A percentile compares a stretch with the other conserved stretches of the same genome.
phyloP scores from a whole-genome alignment of 306 rosid genomes.

The Echinosophora koreensis region DNA sequence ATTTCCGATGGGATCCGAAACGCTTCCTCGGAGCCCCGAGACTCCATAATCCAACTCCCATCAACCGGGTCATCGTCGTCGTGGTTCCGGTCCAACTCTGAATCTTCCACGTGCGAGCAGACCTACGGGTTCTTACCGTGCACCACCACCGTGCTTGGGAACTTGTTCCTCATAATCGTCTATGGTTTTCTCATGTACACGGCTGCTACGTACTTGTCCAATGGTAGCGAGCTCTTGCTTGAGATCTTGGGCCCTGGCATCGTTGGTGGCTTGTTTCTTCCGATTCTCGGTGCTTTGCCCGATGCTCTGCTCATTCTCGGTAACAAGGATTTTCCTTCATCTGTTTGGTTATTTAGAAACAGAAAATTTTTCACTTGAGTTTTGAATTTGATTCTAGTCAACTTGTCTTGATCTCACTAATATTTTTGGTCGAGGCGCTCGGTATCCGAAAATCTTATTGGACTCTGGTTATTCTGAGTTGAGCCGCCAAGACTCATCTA shows the following conservation, averaged over 20 bases:
- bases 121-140: constrained; percentile 91
- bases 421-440: too few relatives aligned
- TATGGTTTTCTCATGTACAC: constrained; percentile 81
- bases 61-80: not conserved
- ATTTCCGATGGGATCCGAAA: constrained; percentile 67
- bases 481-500: too few relatives aligned
- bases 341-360: too few relatives aligned
- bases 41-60: constrained; percentile 26
- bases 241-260: constrained; percentile 96
- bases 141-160: constrained; percentile 59
- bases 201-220: constrained; percentile 78
- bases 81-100: constrained; percentile 29
- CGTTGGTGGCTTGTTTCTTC: constrained; percentile 91
- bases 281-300: constrained; percentile 68
- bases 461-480: too few relatives aligned
- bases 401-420: too few relatives aligned
- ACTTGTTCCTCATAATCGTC: constrained; percentile 70
- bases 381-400: too few relatives aligned
- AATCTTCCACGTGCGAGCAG: constrained; percentile 69
- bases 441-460: too few relatives aligned
- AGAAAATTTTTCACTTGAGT: too few relatives aligned
- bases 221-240: constrained; percentile 85
- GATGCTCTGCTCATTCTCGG: constrained; percentile 70
- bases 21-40: not conserved
- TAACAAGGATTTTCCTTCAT: not conserved